Evolutionary conservation across 371 early-diverging fungal species (phyloP).

Genomic region (Mortierella sp.): DNA sequence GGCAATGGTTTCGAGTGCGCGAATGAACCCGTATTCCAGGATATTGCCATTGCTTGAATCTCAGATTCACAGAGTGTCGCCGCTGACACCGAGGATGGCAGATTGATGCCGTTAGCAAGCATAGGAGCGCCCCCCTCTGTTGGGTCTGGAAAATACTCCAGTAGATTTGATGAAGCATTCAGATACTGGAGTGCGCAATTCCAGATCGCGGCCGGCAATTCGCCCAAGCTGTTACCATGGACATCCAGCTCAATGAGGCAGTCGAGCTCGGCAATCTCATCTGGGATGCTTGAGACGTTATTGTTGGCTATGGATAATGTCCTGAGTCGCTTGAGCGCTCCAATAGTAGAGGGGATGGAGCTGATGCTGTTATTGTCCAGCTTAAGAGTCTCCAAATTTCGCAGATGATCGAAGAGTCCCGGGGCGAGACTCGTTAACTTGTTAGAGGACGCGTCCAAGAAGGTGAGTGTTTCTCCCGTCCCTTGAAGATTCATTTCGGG

Average conservation of each 20-base stretch:
- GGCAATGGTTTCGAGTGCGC: slow-evolving; percentile 29
- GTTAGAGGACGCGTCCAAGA: slow-evolving; percentile 76
- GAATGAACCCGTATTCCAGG: neutral
- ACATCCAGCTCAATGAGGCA: slow-evolving; percentile 68
- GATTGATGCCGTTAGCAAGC: neutral
- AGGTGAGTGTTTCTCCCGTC: slow-evolving; percentile 54
- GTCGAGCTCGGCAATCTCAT: slow-evolving; percentile 67
- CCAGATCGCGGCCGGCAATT: slow-evolving; percentile 89
- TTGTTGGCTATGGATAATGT: slow-evolving; percentile 78
- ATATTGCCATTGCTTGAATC: neutral
- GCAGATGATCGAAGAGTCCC: slow-evolving; percentile 68
- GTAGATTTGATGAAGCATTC: slow-evolving; percentile 83
- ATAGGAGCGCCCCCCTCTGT: slow-evolving; percentile 3
- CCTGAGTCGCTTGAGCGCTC: slow-evolving; percentile 62
- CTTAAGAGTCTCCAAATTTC: slow-evolving; percentile 68
- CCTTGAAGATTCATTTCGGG: slow-evolving; percentile 61
- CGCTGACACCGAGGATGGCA: slow-evolving; percentile 24
- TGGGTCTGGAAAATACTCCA: slow-evolving; percentile 77
- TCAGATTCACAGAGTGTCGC: slow-evolving; percentile 13
- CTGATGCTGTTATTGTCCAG: slow-evolving; percentile 83
- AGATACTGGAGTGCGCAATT: slow-evolving; percentile 72
- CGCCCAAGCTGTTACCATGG: slow-evolving; percentile 78
- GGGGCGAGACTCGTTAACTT: slow-evolving; percentile 77
- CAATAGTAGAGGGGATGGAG: slow-evolving; percentile 73
- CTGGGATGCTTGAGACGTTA: slow-evolving; percentile 68